Evolutionary conservation across 768 basidiomycete species (phyloP), one percentile per base, ranked within the genome.

Genomic region (Tubosaeta brunneosetosa): DNA sequence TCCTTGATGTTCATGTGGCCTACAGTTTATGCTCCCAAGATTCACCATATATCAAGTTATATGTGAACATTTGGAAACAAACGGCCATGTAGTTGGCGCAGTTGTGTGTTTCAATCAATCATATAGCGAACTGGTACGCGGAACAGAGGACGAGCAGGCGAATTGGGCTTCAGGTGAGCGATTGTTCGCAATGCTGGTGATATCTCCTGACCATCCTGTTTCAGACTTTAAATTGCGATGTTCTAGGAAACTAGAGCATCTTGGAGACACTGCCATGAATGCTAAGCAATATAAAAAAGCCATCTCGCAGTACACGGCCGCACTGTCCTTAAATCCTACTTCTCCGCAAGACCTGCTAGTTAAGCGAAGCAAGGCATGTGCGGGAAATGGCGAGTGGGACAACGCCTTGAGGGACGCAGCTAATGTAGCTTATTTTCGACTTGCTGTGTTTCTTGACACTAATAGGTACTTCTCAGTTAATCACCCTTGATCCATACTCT

Each of bases 151-250:
- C 7, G 32, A 36, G 13, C 45, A 36, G 16, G 40, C 4, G 4
- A 7, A 36, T 14, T 57, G 55, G 56, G 13, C 43, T 17, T 19
- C 1, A 3, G 51, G 51, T 50, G 19, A 46, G 43, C 14, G 36
- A 22, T 8, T 11, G n/a, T 1, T 12, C 36, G n/a, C 5, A n/a
- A 6, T 19, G 27, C 14, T 19, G 17, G 47, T n/a, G 25, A 26
- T 6, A 19, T 29, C 29, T 29, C 29, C 6, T 29, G 29, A 29
- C 29, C 9, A 29, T 29, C 29, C 29, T 29, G 9, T 29, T 29
- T 29, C 29, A 29, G 29, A 29, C 29, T 29, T 29, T 29, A 29
- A 29, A 29, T 29, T 29, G 29, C 29, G 29, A 29, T 29, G 29
- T 9, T 29, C 6, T 29, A 29, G 9, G 29, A 29, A 29, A 9